Conservation (phyloP, 2,329 filamentous ascomycete genomes). For the Colletotrichum ledebouriae region DNA sequence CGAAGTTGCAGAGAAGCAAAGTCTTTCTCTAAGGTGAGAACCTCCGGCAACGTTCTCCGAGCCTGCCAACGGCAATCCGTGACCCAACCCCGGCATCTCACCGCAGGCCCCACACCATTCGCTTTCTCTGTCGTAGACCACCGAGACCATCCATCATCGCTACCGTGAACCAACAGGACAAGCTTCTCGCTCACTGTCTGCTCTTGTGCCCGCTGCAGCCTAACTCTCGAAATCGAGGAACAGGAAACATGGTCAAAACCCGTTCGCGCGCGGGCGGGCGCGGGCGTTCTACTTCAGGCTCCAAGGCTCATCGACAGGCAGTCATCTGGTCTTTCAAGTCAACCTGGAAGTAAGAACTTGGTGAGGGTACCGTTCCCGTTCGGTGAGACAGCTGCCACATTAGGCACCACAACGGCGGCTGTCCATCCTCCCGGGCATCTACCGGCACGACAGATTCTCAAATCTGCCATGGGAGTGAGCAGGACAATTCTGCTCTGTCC, state of each 20-base stretch:
- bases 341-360: background rate
- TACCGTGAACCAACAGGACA: slow-evolving; percentile 3
- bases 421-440: background rate
- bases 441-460: too few species aligned
- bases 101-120: too few species aligned
- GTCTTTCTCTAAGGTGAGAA: background rate
- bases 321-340: background rate
- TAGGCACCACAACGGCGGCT: background rate
- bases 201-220: background rate
- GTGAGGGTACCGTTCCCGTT: background rate
- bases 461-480: too few species aligned
- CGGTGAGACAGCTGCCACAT: slow-evolving; percentile 10
- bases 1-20: background rate
- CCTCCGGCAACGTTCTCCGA: slow-evolving; percentile 7
- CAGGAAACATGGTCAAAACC: background rate
- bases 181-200: background rate
- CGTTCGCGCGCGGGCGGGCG: background rate
- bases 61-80: background rate
- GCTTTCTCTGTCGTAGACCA: background rate
- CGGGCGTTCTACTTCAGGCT: background rate
- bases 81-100: too few species aligned
- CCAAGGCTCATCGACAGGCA: slow-evolving; percentile 8
- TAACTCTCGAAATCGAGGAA: background rate
- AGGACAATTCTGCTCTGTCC: too few species aligned
- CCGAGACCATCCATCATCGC: background rate